Percentiles rank a stretch among this genome's conserved stretches.
phyloP scores from a whole-genome alignment of 805 yeast species.

The Lipomyces sp. region DNA sequence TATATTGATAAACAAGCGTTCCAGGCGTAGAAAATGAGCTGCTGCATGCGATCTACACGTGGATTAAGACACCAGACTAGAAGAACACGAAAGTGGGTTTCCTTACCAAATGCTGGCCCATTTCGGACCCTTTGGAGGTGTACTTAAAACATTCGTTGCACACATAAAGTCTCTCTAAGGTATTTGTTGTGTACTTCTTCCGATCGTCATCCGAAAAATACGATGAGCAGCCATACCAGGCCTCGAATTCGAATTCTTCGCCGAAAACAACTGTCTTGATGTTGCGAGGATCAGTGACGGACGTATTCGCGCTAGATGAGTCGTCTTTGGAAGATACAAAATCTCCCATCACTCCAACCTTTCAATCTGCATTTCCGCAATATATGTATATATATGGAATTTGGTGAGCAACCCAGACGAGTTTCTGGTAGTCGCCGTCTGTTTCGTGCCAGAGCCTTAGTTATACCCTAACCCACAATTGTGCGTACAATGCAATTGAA shows the following conservation, averaged over 20 bases:
- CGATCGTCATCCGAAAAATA: constrained; percentile 56
- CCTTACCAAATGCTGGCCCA: constrained; percentile 55
- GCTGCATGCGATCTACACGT: constrained; percentile 51
- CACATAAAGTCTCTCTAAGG: constrained; percentile 54
- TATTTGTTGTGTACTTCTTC: constrained; percentile 40
- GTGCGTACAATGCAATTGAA: no score
- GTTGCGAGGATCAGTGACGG: constrained; percentile 48
- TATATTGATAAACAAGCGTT: constrained; percentile 66
- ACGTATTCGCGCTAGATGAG: not conserved
- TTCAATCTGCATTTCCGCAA: not conserved
- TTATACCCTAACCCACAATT: not conserved
- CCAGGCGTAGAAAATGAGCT: constrained; percentile 58
- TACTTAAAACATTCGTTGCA: constrained; percentile 89
- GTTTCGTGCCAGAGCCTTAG: not conserved
- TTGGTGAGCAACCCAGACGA: not conserved
- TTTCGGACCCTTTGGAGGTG: constrained; percentile 53
- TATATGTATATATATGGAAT: not conserved
- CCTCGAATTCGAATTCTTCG: constrained; percentile 59
- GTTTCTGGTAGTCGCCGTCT: no score
- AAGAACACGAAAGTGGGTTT: not conserved
- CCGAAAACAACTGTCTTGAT: constrained; percentile 72
- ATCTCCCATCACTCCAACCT: constrained; percentile 2
- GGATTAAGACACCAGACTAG: not conserved
- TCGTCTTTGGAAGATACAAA: constrained; percentile 1
- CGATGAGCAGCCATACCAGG: constrained; percentile 90